Conservation (phyloP, 2,329 filamentous ascomycete species). For the Calycina herbarum region DNA sequence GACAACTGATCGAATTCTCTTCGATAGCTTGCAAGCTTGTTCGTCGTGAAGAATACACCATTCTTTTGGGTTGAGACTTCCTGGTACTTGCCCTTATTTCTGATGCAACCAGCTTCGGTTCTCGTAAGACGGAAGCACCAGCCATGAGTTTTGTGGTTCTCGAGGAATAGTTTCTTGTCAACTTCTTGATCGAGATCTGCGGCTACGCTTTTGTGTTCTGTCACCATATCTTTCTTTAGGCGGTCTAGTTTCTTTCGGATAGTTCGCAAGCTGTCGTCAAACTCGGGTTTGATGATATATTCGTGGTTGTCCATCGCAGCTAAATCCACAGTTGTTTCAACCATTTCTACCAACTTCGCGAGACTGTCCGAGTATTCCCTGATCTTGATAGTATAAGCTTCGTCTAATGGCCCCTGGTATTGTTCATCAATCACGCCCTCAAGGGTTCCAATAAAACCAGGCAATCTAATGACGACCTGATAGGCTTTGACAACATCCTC, state of each 20-base stretch:
- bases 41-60: conserved; percentile 96
- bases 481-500: conserved; percentile 96
- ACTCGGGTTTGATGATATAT: conserved; percentile 98
- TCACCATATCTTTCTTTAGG: conserved; percentile 77
- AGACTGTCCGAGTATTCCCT: conserved; percentile 75
- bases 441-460: conserved; percentile 84
- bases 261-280: conserved; percentile 83
- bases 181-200: conserved; percentile 83
- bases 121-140: conserved; percentile 95
- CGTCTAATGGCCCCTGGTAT: conserved; percentile 84
- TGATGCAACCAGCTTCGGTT: conserved; percentile 87
- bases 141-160: conserved; percentile 93
- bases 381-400: conserved; percentile 83
- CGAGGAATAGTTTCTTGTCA: conserved; percentile 98
- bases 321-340: conserved; percentile 95
- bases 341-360: conserved; percentile 91
- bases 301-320: conserved; percentile 95
- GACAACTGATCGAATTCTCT: conserved; percentile 93
- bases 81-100: conserved; percentile 85
- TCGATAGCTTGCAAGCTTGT: conserved; percentile 73
- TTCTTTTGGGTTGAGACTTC: conserved; percentile 99
- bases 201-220: conserved; percentile 75
- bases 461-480: conserved; percentile 88
- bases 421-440: conserved; percentile 94
- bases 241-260: conserved; percentile 90